Evolutionary conservation across 345 rosid species (phyloP).

Genomic region (Aquilaria sinensis): DNA sequence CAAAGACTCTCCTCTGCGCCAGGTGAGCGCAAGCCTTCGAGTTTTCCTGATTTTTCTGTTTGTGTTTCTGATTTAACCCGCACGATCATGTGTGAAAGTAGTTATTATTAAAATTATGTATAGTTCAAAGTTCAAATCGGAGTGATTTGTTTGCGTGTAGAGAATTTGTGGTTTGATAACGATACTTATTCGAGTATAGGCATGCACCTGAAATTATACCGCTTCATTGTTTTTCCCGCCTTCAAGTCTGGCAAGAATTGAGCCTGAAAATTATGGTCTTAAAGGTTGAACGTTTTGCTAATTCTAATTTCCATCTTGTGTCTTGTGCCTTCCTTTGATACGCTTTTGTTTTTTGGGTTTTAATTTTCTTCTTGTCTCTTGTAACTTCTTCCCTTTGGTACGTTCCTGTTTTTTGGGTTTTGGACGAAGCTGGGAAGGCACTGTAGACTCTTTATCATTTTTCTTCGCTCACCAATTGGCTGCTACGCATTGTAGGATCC

Average conservation of each 20-base stretch:
- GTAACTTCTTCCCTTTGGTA: too few relatives aligned
- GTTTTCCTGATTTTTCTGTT: constrained; percentile 4
- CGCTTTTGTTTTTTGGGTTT: too few relatives aligned
- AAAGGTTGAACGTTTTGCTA: not conserved
- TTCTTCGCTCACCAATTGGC: not conserved
- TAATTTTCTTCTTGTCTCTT: not conserved
- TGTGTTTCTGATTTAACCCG: too few relatives aligned
- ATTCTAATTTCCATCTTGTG: not conserved
- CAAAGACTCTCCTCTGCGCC: constrained; percentile 83
- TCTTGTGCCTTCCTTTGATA: too few relatives aligned
- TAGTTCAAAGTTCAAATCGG: too few relatives aligned
- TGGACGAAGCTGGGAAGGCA: too few relatives aligned
- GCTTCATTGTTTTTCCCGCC: not conserved
- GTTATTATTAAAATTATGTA: too few relatives aligned
- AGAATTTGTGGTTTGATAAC: not conserved
- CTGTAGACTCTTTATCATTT: not conserved
- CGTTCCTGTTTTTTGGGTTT: too few relatives aligned
- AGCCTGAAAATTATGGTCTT: not conserved
- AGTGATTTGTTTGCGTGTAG: too few relatives aligned
- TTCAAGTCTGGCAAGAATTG: not conserved
- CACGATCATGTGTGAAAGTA: too few relatives aligned
- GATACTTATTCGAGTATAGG: not conserved
- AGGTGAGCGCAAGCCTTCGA: constrained; percentile 41
- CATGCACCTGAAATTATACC: not conserved
- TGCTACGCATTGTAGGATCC: constrained; percentile 60